Percentiles rank a stretch among this genome's conserved stretches.
These are phyloP conservation scores for Mucor circinelloides DNA, from an alignment of 371 early-diverging fungal species.

Conservation along the genomic window DNA sequence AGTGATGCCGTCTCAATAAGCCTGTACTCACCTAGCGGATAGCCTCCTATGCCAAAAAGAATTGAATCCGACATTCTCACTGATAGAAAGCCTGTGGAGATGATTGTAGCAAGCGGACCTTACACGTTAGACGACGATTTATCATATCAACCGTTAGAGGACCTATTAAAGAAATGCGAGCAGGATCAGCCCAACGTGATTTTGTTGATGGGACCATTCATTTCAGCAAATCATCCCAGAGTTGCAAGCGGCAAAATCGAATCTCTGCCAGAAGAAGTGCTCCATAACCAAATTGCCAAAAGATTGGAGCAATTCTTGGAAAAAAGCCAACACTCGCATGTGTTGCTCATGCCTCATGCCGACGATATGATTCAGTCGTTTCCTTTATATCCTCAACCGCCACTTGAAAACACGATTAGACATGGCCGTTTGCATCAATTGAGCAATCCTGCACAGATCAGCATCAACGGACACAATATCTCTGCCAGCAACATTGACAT, in stretches of 20 bases:
- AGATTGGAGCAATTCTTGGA: constrained; percentile 50
- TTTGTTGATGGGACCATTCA: constrained; percentile 87
- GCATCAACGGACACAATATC: constrained; percentile 79
- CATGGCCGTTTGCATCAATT: constrained; percentile 52
- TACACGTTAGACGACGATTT: constrained; percentile 79
- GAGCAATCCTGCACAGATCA: constrained; percentile 83
- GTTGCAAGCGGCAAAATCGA: constrained; percentile 60
- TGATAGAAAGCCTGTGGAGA: constrained; percentile 56
- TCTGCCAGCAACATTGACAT: constrained; percentile 76
- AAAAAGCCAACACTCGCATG: constrained; percentile 42
- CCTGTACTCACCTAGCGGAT: background rate
- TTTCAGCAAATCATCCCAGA: constrained; percentile 70
- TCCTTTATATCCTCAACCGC: constrained; percentile 84
- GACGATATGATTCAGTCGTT: constrained; percentile 76
- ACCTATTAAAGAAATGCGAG: constrained; percentile 60
- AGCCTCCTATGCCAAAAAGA: constrained; percentile 44
- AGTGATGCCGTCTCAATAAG: background rate
- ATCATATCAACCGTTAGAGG: constrained; percentile 78
- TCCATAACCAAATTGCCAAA: constrained; percentile 57
- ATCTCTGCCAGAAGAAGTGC: constrained; percentile 65
- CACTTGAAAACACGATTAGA: constrained; percentile 40
- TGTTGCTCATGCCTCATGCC: constrained; percentile 76
- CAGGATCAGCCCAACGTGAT: constrained; percentile 76
- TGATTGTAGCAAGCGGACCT: constrained; percentile 83
- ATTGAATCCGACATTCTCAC: constrained; percentile 24